These are phyloP conservation scores for Metschnikowia baotianmanensis DNA, from an alignment of 805 yeast genomes.

Conservation along the genomic window DNA sequence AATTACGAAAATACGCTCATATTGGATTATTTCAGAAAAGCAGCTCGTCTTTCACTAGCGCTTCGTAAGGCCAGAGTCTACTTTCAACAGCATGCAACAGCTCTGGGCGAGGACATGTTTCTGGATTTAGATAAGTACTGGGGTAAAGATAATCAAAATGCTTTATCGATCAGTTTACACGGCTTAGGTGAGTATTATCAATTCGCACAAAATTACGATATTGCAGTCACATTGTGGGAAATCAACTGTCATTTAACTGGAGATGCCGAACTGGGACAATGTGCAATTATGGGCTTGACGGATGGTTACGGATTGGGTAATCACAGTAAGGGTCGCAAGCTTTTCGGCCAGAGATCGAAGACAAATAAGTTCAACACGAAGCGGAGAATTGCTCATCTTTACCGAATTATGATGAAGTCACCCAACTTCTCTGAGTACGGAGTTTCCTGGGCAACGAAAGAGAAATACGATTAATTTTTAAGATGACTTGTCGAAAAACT, in stretches of 20 bases:
- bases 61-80: conserved; percentile 11
- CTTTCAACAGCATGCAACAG: conserved; percentile 9
- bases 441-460: conserved; percentile 19
- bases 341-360: conserved; percentile 20
- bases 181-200: conserved; percentile 24
- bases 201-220: conserved; percentile 16
- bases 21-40: conserved; percentile 22
- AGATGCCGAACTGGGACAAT: conserved; percentile 22
- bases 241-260: conserved; percentile 22
- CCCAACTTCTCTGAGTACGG: conserved; percentile 19
- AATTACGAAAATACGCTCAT: conserved; percentile 23
- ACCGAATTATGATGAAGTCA: conserved; percentile 18
- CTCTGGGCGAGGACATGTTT: conserved; percentile 1
- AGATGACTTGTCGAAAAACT: too few species aligned
- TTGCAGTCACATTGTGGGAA: conserved; percentile 24
- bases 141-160: conserved; percentile 20
- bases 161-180: conserved; percentile 19
- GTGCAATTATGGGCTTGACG: conserved; percentile 24
- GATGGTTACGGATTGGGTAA: conserved; percentile 25
- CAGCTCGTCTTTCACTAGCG: conserved; percentile 21
- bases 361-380: conserved; percentile 22
- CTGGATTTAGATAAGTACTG: conserved; percentile 13
- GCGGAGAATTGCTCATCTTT: conserved; percentile 20
- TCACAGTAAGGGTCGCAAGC: conserved; percentile 18
- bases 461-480: conserved; percentile 15